Percentiles rank a stretch among this genome's conserved stretches.
Evolutionary conservation across 345 rosid genomes (phyloP).

Genomic region (Noccaea bulbosa): DNA sequence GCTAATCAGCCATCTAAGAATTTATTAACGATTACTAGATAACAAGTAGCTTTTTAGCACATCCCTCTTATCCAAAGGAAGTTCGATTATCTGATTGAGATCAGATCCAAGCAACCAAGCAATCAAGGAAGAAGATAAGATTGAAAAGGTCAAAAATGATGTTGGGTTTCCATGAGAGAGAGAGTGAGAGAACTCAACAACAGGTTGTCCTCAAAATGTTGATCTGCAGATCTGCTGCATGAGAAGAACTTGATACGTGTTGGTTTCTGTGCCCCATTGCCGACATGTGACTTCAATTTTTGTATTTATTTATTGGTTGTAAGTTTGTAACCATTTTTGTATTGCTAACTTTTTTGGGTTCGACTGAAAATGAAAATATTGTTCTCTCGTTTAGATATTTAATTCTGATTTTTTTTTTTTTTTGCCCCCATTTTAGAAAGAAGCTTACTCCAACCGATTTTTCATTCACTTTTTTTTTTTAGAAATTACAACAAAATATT

Average conservation of each 20-base stretch:
- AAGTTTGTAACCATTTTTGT: not conserved
- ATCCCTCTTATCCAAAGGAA: not conserved
- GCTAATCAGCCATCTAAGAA: not conserved
- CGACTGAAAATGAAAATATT: not conserved
- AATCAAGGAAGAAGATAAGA: slow-evolving; percentile 24
- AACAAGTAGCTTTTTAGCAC: not conserved
- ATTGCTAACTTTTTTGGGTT: not conserved
- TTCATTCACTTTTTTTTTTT: too few relatives aligned
- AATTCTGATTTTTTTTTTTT: too few relatives aligned
- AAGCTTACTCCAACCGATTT: too few relatives aligned
- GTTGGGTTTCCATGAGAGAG: slow-evolving; percentile 3
- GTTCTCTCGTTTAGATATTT: not conserved
- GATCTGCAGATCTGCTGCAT: slow-evolving; percentile 45
- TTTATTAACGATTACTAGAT: not conserved
- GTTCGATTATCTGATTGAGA: slow-evolving; percentile 21
- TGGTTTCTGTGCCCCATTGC: slow-evolving; percentile 18
- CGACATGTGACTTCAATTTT: slow-evolving; percentile 32
- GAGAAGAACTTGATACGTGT: slow-evolving; percentile 37
- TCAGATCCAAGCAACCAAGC: not conserved
- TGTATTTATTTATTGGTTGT: not conserved
- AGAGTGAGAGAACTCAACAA: slow-evolving; percentile 5
- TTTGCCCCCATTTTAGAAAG: not conserved
- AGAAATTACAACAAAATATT: too few relatives aligned
- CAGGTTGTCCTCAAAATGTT: slow-evolving; percentile 24
- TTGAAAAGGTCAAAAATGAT: not conserved